Evolutionary conservation across 2,329 filamentous ascomycete genomes (phyloP), one percentile per base, ranked within the genome.

Genomic region (Aspergillus sp.): DNA sequence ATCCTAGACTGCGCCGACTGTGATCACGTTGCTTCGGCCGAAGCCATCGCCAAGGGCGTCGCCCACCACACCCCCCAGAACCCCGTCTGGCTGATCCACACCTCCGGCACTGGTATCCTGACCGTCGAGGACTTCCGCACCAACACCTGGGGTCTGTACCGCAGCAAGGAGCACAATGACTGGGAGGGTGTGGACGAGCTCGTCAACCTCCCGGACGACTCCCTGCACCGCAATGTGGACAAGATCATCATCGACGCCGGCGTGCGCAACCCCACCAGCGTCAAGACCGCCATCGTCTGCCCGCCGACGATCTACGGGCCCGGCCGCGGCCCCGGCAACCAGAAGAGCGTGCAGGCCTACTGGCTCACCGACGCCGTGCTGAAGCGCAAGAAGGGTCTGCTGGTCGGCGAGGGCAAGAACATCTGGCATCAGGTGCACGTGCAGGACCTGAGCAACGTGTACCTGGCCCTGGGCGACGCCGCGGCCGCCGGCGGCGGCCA

Each of bases 141-240:
- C 19, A 62, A 63, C 17, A 68, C 64, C 7, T 75, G 67, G 47
- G 76, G 76, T 5, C 67, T 74, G 34, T 62, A 71, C 42, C 71
- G 75, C 4, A 58, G 66, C 9, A 78, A 78, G 56, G 65, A 76
- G 45, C 77, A 72, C 60, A 69, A 78, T 50, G 76, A 80, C 60
- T 74, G 74, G 69, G 73, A 76, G 16, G 71, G 70, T 5, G 66
- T 77, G 10, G 60, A 63, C 29, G 74, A 77, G 53, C 62, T 78
- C 3, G 58, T 69, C 14, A 71, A 69, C 32, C 65, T 76, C 5
- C 76, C 75, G 2, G 67, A 70, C 38, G 65, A 72, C 48, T 71
- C 74, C 4, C 59, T 70, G 9, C 73, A 75, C 57, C 70, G 71
- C 19, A 65, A 71, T 23, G 72, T 74, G 5, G 72, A 76, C 52